Percentiles rank a stretch among this genome's conserved stretches.
phyloP scores from a whole-genome alignment of 345 rosid genomes.

The Trapa bicornis region DNA sequence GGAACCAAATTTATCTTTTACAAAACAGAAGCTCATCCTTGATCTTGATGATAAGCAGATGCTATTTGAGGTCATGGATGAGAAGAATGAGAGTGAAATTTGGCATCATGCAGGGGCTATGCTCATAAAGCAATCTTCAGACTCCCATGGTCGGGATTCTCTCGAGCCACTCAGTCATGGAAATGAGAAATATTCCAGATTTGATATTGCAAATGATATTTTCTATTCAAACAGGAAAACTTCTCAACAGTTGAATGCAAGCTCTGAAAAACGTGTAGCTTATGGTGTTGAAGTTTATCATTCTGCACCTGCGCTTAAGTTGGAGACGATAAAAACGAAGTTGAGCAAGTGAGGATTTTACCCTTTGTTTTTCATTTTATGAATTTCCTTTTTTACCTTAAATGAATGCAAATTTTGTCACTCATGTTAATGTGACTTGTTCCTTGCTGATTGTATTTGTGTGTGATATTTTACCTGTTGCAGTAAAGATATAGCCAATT shows the following conservation, averaged over 20 bases:
- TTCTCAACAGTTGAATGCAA: constrained; percentile 74
- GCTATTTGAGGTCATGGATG: constrained; percentile 80
- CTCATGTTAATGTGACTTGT: constrained; percentile 3
- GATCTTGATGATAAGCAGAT: constrained; percentile 94
- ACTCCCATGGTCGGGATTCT: constrained; percentile 30
- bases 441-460: not conserved
- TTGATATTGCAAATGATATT: constrained; percentile 89
- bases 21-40: constrained; percentile 66
- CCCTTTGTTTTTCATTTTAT: not conserved
- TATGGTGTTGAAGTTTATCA: constrained; percentile 77
- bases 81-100: constrained; percentile 47
- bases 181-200: constrained; percentile 58
- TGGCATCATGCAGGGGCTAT: constrained; percentile 89
- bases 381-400: not conserved
- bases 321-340: constrained; percentile 82
- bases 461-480: constrained; percentile 5
- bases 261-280: constrained; percentile 56
- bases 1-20: constrained; percentile 39
- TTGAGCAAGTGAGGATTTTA: constrained; percentile 76
- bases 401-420: not conserved
- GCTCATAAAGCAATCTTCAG: constrained; percentile 48
- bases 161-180: constrained; percentile 32
- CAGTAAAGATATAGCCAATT: constrained; percentile 91
- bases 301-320: constrained; percentile 88
- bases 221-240: constrained; percentile 79